Evolutionary conservation across 805 yeast genomes (phyloP).

Genomic region (Sporopachydermia quercuum): DNA sequence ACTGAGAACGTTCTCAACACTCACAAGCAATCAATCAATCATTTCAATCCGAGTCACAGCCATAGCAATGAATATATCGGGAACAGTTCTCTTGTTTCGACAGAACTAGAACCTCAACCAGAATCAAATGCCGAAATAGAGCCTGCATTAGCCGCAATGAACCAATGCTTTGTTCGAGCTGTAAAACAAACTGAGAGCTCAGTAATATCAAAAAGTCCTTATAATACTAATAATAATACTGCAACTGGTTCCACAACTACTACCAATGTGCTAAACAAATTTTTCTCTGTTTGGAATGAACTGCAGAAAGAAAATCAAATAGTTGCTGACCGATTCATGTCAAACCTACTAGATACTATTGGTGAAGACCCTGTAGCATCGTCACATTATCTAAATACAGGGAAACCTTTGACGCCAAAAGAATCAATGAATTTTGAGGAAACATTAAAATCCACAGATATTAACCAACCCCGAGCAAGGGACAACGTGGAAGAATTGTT

Average conservation of each 20-base stretch:
- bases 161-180: not conserved
- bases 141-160: not conserved
- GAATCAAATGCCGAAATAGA: not conserved
- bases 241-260: no score
- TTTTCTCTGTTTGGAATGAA: no score
- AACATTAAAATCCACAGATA: conserved; percentile 3
- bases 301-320: not conserved
- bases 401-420: conserved; percentile 3
- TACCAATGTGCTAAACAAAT: no score
- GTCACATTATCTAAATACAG: conserved; percentile 4
- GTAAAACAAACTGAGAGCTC: no score
- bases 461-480: conserved; percentile 3
- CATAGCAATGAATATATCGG: no score
- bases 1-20: not conserved
- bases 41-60: no score
- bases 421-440: not conserved
- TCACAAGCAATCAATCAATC: not conserved
- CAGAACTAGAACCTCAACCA: not conserved
- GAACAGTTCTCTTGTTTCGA: not conserved
- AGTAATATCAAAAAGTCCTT: no score
- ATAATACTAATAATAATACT: no score
- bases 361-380: conserved; percentile 2
- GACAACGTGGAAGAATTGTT: conserved; percentile 28
- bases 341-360: conserved; percentile 4
- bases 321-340: not conserved